A percentile compares a stretch with the other conserved stretches of the same genome.
These are phyloP conservation scores for Rhizopus microsporus DNA, from an alignment of 371 early-diverging fungal species.

Conservation along the genomic window DNA sequence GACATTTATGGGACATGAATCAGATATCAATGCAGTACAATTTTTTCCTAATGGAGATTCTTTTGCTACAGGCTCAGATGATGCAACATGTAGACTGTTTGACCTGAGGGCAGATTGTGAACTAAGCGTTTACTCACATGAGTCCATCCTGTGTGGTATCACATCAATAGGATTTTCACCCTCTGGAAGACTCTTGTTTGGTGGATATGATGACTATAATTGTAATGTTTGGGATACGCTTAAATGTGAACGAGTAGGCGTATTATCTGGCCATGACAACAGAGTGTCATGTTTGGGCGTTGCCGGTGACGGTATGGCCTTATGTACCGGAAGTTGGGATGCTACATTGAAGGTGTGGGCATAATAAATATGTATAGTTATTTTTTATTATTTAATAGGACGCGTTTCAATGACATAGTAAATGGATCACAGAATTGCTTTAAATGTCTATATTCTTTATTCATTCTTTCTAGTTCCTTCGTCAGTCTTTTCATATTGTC, in stretches of 20 bases:
- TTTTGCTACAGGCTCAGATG: slow-evolving; percentile 96
- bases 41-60: slow-evolving; percentile 98
- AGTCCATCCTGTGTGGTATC: slow-evolving; percentile 95
- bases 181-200: slow-evolving; percentile 94
- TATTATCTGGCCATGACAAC: slow-evolving; percentile 93
- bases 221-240: slow-evolving; percentile 98
- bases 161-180: slow-evolving; percentile 96
- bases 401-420: slow-evolving; percentile 37
- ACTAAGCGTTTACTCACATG: slow-evolving; percentile 93
- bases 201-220: slow-evolving; percentile 98
- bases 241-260: slow-evolving; percentile 92
- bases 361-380: slow-evolving; percentile 7
- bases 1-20: slow-evolving; percentile 97
- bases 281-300: slow-evolving; percentile 96
- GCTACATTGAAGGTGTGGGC: slow-evolving; percentile 79
- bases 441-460: slow-evolving; percentile 49
- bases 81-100: slow-evolving; percentile 96
- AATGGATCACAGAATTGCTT: slow-evolving; percentile 47
- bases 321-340: slow-evolving; percentile 98
- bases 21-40: slow-evolving; percentile 97
- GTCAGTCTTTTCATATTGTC: slow-evolving; percentile 51
- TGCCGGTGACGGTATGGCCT: slow-evolving; percentile 94
- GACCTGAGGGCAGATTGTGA: slow-evolving; percentile 98
- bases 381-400: slow-evolving; percentile 9
- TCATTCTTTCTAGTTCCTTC: slow-evolving; percentile 55